Conservation (phyloP, 805 yeast genomes). For the Ogataea nonfermentans region DNA sequence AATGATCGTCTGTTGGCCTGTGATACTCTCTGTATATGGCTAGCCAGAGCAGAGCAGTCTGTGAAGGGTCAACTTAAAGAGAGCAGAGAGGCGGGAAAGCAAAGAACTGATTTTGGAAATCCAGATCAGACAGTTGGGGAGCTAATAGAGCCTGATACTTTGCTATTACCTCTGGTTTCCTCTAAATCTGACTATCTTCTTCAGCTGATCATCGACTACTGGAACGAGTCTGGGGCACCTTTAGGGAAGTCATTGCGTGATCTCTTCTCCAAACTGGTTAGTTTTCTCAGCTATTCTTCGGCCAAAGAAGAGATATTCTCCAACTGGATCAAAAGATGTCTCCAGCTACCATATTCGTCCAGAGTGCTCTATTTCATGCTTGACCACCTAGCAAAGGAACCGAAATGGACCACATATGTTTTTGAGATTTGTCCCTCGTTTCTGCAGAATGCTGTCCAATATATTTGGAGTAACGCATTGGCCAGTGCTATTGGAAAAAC, state of each 20-base stretch:
- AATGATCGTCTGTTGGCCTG: slow-evolving; percentile 32
- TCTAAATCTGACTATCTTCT: slow-evolving; percentile 32
- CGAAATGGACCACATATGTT: slow-evolving; percentile 41
- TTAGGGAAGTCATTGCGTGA: slow-evolving; percentile 66
- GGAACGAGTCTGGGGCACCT: slow-evolving; percentile 71
- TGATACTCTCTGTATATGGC: slow-evolving; percentile 67
- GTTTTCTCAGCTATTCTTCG: background rate
- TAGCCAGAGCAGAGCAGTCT: slow-evolving; percentile 52
- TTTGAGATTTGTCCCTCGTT: slow-evolving; percentile 45
- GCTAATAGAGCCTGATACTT: background rate
- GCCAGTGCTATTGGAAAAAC: slow-evolving; percentile 69
- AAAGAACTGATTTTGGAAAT: too few relatives aligned
- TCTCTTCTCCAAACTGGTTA: slow-evolving; percentile 45
- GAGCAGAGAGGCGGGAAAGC: background rate
- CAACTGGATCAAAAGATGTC: slow-evolving; percentile 43
- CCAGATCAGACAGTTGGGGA: too few relatives aligned
- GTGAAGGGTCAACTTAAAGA: background rate
- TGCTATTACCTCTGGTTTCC: slow-evolving; percentile 1
- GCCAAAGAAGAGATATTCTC: slow-evolving; percentile 27
- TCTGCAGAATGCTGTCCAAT: slow-evolving; percentile 43
- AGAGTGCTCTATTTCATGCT: slow-evolving; percentile 61
- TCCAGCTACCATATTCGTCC: slow-evolving; percentile 47
- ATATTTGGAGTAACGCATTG: slow-evolving; percentile 56
- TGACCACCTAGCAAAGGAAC: slow-evolving; percentile 52
- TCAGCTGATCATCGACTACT: slow-evolving; percentile 59